A percentile compares a stretch with the other conserved stretches of the same genome.
Evolutionary conservation across 768 basidiomycete genomes (phyloP).

Genomic region (Coprinopsis strossmayeri): DNA sequence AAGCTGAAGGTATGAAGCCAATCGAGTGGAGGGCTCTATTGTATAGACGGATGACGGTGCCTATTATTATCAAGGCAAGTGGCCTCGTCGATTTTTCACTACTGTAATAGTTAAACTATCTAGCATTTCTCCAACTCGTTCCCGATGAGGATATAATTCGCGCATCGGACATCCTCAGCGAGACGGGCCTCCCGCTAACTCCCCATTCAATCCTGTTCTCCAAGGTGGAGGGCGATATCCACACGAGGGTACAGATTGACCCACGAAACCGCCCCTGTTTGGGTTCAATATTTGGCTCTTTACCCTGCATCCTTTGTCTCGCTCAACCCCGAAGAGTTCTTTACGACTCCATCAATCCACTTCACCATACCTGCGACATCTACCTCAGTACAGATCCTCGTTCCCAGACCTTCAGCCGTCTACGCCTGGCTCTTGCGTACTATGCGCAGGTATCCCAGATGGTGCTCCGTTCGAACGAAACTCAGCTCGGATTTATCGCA

Average conservation of each 20-base stretch:
- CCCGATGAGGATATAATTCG: constrained; percentile 15
- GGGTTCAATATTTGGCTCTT: constrained; percentile 13
- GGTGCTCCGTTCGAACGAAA: constrained; percentile 14
- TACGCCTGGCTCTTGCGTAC: constrained; percentile 28
- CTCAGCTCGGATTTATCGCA: constrained; percentile 27
- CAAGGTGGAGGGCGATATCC: constrained; percentile 18
- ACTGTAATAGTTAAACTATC: background rate
- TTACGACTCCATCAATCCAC: constrained; percentile 13
- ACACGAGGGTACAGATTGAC: constrained; percentile 21
- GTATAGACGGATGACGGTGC: constrained; percentile 22
- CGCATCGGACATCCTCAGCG: constrained; percentile 18
- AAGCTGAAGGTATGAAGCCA: constrained; percentile 15
- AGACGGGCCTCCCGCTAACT: constrained; percentile 18
- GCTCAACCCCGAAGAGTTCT: constrained; percentile 17
- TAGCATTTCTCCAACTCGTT: constrained; percentile 22
- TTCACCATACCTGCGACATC: constrained; percentile 9
- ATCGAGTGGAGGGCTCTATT: constrained; percentile 22
- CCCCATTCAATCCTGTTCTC: constrained; percentile 15
- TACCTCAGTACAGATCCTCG: constrained; percentile 17
- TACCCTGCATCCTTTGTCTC: constrained; percentile 21
- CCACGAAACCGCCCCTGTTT: constrained; percentile 9
- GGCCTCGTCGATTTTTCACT: background rate
- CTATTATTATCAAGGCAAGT: constrained; percentile 18
- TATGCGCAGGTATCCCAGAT: constrained; percentile 21
- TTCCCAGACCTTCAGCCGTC: constrained; percentile 23